Evolutionary conservation across 169 alveolate species (phyloP), one percentile per base, ranked within the genome.

Genomic region (Cryptosporidium ryanae): DNA sequence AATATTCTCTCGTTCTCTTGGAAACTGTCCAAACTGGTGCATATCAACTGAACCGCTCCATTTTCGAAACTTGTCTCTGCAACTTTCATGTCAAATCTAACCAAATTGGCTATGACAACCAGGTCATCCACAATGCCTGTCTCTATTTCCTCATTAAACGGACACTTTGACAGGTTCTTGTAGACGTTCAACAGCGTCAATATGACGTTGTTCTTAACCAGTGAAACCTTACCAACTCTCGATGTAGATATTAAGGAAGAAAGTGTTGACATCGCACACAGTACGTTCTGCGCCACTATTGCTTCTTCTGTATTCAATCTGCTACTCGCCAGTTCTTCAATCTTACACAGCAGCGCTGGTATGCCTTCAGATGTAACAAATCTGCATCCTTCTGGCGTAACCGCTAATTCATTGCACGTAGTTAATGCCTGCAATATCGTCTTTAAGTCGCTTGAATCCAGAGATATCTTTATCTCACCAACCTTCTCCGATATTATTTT

Each of bases 1-100:
- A 95, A 84, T 34, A 95, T 96, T 25, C 82, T 66, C 3, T 95
- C 95, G 63, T 92, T 91, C 59, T 92, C 94, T 65, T 92, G 93
- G 90, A 93, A 94, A 54, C 66, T 54, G 70, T 94, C 94, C 65
- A 95, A 91, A 50, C 96, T 94, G 12, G 90, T 55, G 82, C 97
- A 94, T 44, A 95, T 67, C 38, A 93, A 92, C 44, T 91, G 89
- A 23, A 94, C 91, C 29, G 95, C 89, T 44, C 93, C 96, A 66
- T 70, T 82, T 87, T 93, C 93, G 84, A 94, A 89, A 25, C 95
- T 96, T 43, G 90, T 82, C 27, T 95, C 97, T 10, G 95, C 95
- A 61, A 94, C 94, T 23, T 84, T 89, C 55, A 90, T 90, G 83
- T 95, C 97, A 71, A 93, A 94, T 82, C 91, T 91, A 67, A 95